These are phyloP conservation scores for Henningerozyma blattae DNA, from an alignment of 805 yeast genomes.

Conservation along the genomic window DNA sequence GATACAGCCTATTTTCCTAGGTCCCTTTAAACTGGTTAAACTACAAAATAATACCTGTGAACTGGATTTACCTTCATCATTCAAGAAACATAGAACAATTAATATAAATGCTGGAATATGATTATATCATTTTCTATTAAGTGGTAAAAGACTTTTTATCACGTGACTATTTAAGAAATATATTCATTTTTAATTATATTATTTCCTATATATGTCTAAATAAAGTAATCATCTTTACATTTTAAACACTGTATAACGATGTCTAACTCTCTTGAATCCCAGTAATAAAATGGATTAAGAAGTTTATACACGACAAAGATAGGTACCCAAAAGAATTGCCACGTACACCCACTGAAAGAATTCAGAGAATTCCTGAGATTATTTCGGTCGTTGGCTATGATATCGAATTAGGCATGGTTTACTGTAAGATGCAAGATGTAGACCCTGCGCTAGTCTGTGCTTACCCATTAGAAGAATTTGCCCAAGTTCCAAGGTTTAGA, in stretches of 20 bases:
- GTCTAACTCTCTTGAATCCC: no score
- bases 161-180: no score
- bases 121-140: no score
- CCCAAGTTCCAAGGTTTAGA: no score
- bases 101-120: constrained; percentile 3
- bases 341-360: background rate
- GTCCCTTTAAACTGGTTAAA: constrained; percentile 1
- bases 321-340: background rate
- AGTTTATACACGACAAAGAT: background rate
- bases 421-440: background rate
- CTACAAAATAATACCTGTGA: background rate
- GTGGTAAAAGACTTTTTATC: no score
- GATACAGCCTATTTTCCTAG: background rate
- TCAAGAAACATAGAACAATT: constrained; percentile 2
- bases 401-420: background rate
- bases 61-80: constrained; percentile 2
- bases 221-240: no score
- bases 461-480: background rate
- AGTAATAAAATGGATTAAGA: background rate
- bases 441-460: background rate
- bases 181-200: no score
- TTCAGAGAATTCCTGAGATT: background rate
- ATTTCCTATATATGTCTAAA: no score
- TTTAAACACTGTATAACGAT: no score
- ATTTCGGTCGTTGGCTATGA: background rate